These are phyloP conservation scores for Ascochyta koolunga DNA, from an alignment of 2,329 filamentous ascomycete species.

Conservation along the genomic window DNA sequence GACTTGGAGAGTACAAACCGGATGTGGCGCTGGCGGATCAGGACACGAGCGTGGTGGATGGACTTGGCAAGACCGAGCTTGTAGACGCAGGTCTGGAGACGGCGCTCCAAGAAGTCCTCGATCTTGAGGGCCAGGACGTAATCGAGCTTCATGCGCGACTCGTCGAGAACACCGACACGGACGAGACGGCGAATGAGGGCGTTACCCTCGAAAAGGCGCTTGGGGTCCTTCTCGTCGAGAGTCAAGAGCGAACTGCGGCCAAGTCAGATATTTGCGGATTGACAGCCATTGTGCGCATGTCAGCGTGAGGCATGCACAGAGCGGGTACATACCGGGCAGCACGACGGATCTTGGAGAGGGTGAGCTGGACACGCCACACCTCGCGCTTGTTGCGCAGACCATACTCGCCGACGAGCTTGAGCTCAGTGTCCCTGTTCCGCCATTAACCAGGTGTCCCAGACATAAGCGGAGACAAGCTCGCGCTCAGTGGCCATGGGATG, in stretches of 20 bases:
- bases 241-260: slow-evolving; percentile 91
- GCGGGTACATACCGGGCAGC: slow-evolving; percentile 83
- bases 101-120: slow-evolving; percentile 99
- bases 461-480: slow-evolving; percentile 96
- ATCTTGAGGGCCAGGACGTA: slow-evolving; percentile 99
- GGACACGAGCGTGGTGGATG: slow-evolving; percentile 99
- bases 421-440: slow-evolving; percentile 86
- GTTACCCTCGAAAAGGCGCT: slow-evolving; percentile 99
- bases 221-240: slow-evolving; percentile 99
- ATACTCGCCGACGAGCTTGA: slow-evolving; percentile 99
- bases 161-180: slow-evolving; percentile 98
- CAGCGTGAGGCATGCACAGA: slow-evolving; percentile 15
- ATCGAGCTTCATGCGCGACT: slow-evolving; percentile 99
- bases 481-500: slow-evolving; percentile 87
- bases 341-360: slow-evolving; percentile 99
- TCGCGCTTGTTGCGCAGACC: slow-evolving; percentile 99
- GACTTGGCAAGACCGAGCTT: slow-evolving; percentile 99
- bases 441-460: slow-evolving; percentile 78
- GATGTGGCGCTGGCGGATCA: slow-evolving; percentile 99
- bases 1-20: slow-evolving; percentile 56
- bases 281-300: slow-evolving; percentile 14
- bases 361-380: slow-evolving; percentile 99
- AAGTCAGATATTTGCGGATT: slow-evolving; percentile 22
- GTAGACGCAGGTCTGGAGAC: slow-evolving; percentile 99
- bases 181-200: slow-evolving; percentile 99